phyloP scores from a whole-genome alignment of 2,329 filamentous ascomycete species.

The Fusarium sp. region DNA sequence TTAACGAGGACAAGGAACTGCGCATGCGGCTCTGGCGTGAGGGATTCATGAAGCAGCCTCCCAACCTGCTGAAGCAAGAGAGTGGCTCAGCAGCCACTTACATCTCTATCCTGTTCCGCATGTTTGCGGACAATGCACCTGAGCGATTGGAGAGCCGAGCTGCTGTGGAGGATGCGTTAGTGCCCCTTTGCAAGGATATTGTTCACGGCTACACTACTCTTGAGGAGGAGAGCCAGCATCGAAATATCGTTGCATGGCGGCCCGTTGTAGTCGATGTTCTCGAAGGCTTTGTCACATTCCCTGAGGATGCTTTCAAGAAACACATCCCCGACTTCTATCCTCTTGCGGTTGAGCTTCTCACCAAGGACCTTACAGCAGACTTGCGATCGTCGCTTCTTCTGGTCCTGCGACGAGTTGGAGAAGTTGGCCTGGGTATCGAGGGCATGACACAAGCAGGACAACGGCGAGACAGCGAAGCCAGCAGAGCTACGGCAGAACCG shows the following conservation, averaged over 20 bases:
- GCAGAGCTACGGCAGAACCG: conserved; percentile 47
- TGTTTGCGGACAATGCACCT: conserved; percentile 91
- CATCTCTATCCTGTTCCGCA: conserved; percentile 93
- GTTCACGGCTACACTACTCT: conserved; percentile 85
- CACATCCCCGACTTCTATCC: conserved; percentile 89
- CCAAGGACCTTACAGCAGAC: conserved; percentile 83
- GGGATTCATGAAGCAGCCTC: conserved; percentile 99
- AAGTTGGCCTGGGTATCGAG: conserved; percentile 73
- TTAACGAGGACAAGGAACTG: conserved; percentile 97
- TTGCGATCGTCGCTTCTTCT: conserved; percentile 81
- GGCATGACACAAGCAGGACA: conserved; percentile 56
- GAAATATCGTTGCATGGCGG: conserved; percentile 96
- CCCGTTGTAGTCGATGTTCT: conserved; percentile 97
- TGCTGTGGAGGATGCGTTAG: conserved; percentile 90
- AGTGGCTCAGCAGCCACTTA: conserved; percentile 93
- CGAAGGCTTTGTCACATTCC: conserved; percentile 90
- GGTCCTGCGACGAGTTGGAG: conserved; percentile 84
- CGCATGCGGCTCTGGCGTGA: conserved; percentile 95
- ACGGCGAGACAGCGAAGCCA: conserved; percentile 57
- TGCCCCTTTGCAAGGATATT: conserved; percentile 96
- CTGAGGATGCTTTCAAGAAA: conserved; percentile 79
- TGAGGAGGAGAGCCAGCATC: conserved; percentile 95
- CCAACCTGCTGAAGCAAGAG: conserved; percentile 97
- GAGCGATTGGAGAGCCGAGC: conserved; percentile 82
- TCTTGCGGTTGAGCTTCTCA: conserved; percentile 82